Conservation (phyloP, 1,139 yeast species). For the Yamadazyma sp. region DNA sequence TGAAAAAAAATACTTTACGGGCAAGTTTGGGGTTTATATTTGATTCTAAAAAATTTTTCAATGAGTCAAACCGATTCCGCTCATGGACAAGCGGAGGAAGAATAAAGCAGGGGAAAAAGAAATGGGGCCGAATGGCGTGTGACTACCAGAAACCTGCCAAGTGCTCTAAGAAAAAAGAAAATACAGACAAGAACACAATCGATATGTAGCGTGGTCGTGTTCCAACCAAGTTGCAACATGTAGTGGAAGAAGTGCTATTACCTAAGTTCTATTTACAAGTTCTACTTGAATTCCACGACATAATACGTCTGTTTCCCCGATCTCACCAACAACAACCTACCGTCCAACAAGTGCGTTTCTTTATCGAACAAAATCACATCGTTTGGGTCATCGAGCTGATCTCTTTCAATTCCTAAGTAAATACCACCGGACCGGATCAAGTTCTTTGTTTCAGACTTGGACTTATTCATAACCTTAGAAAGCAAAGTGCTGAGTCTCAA, state of each 20-base stretch:
- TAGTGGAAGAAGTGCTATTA: too few relatives aligned
- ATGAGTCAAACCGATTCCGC: slow-evolving; percentile 17
- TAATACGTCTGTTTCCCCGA: slow-evolving; percentile 72
- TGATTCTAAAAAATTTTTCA: slow-evolving; percentile 16
- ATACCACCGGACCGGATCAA: slow-evolving; percentile 73
- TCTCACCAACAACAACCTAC: slow-evolving; percentile 61
- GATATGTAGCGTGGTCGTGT: too few relatives aligned
- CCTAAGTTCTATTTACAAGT: slow-evolving; percentile 12
- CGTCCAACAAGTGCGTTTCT: slow-evolving; percentile 55
- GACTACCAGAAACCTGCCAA: not conserved
- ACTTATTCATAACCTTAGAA: slow-evolving; percentile 37
- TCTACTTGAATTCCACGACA: slow-evolving; percentile 44
- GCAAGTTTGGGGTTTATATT: slow-evolving; percentile 3
- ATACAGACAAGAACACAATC: not conserved
- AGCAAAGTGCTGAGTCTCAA: slow-evolving; percentile 42
- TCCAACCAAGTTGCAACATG: not conserved
- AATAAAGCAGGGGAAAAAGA: not conserved
- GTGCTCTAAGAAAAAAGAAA: not conserved
- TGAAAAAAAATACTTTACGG: not conserved
- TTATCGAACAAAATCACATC: slow-evolving; percentile 48
- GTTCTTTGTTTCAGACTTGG: slow-evolving; percentile 57
- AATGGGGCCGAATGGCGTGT: not conserved
- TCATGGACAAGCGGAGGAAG: slow-evolving; percentile 16
- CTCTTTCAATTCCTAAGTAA: slow-evolving; percentile 61
- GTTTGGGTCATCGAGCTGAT: slow-evolving; percentile 52